Percentiles rank a stretch among this genome's conserved stretches.
phyloP scores from a whole-genome alignment of 371 early-diverging fungal genomes.

The Actinomortierella wolfii region DNA sequence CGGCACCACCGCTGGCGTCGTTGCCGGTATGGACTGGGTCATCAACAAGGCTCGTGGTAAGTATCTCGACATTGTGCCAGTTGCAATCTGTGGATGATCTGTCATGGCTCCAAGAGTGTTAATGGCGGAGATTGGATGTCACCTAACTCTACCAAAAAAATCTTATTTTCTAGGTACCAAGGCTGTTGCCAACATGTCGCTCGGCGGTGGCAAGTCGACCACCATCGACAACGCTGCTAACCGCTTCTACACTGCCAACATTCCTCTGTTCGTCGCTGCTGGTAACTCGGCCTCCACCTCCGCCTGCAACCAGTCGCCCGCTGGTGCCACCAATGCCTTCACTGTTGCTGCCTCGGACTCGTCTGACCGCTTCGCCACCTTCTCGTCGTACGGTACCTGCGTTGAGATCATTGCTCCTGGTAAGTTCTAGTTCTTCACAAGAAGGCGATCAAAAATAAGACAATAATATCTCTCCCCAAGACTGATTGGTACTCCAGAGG shows the following conservation, averaged over 20 bases:
- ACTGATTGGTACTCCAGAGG: no score
- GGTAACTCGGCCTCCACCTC: slow-evolving; percentile 78
- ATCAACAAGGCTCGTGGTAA: slow-evolving; percentile 39
- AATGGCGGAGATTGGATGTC: no score
- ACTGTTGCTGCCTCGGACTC: slow-evolving; percentile 88
- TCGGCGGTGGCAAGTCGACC: slow-evolving; percentile 73
- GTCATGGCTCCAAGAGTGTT: no score
- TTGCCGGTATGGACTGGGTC: slow-evolving; percentile 78
- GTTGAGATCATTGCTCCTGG: slow-evolving; percentile 49
- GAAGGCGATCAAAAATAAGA: no score
- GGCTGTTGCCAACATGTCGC: slow-evolving; percentile 76
- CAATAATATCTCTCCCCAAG: no score
- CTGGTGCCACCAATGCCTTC: slow-evolving; percentile 73
- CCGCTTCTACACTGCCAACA: slow-evolving; percentile 51
- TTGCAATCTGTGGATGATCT: no score
- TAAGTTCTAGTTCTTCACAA: no score
- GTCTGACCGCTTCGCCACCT: slow-evolving; percentile 68
- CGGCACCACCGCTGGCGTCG: slow-evolving; percentile 69
- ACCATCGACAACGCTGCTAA: slow-evolving; percentile 78
- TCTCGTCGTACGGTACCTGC: slow-evolving; percentile 59
- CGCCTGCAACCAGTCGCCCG: slow-evolving; percentile 90
- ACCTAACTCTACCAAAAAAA: no score
- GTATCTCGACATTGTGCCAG: no score
- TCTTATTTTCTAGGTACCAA: slow-evolving; percentile 26
- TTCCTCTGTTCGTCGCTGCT: slow-evolving; percentile 77